Evolutionary conservation across 1,139 yeast species (phyloP), one percentile per base, ranked within the genome.

Genomic region (Pichia sp.): DNA sequence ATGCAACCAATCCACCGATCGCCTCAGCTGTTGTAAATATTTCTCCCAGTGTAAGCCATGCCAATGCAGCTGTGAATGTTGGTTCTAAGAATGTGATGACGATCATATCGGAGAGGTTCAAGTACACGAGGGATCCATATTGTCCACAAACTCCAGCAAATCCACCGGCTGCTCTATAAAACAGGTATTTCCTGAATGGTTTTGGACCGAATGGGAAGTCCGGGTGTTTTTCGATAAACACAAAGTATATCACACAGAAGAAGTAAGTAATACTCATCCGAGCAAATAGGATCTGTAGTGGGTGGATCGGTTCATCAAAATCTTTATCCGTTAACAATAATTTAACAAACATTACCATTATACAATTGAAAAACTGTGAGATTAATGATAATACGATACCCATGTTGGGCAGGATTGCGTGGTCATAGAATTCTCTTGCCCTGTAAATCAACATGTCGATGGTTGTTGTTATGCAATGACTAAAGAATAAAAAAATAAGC

Each of bases 81-180:
- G 97, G 97, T 0, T 82, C 73, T 55, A 90, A 67, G 57, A 89
- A 90, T 1, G 94, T 81, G 47, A 90, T 82, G 15, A 88, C 85
- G 1, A 87, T 84, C 0, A 95, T 89, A 53, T 82, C 86, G 8
- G 65, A 60, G 6, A 42, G 74, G 47, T 88, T 79, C 41, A 90
- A 71, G 62, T 85, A 87, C 66, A 81, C 75, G 53, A 90, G 69
- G 2, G 96, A 80, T 62, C 74, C 87, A 63, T 88, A 89, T 40
- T 55, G 61, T 8, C 62, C 56, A 18, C 57, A 50, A 19, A 59
- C 64, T 2, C 96, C 96, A 52, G 83, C 64, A 56, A 87, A 89
- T 4, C 97, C 97, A 19, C 81, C 73, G 1, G 73, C 50, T 0
- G 96, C 96, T 52, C 97, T 71, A n/a, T 78, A 49, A 0, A 80